Conservation (phyloP, 2,329 filamentous ascomycete species). For the Colletotrichum paranaense region DNA sequence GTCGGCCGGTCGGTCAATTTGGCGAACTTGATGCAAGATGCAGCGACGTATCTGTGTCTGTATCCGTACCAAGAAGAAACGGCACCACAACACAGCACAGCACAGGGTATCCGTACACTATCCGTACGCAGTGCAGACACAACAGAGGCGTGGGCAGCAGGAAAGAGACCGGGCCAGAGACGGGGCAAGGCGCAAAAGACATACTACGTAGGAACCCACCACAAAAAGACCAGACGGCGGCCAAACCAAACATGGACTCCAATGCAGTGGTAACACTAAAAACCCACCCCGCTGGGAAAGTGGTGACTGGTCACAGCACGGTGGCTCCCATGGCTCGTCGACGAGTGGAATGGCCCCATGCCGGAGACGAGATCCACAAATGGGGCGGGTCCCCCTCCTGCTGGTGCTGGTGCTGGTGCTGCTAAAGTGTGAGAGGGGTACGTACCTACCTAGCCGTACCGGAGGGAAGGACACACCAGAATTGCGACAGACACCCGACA, state of each 20-base stretch:
- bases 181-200: background rate
- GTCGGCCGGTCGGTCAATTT: background rate
- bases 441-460: slow-evolving; percentile 9
- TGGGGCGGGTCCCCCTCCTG: background rate
- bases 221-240: slow-evolving; percentile 8
- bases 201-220: background rate
- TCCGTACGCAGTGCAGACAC: background rate
- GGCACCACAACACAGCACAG: background rate
- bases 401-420: background rate
- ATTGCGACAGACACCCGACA: slow-evolving; percentile 23
- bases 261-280: slow-evolving; percentile 33
- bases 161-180: background rate
- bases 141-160: background rate
- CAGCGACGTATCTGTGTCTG: background rate
- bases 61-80: background rate
- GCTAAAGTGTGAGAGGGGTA: background rate
- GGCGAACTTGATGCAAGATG: background rate
- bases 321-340: slow-evolving; percentile 22
- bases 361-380: slow-evolving; percentile 21
- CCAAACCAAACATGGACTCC: slow-evolving; percentile 29
- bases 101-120: too few relatives aligned
- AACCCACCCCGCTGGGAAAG: slow-evolving; percentile 31
- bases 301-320: slow-evolving; percentile 27
- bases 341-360: slow-evolving; percentile 16
- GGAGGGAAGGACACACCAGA: slow-evolving; percentile 14